Percentiles rank a stretch among this genome's conserved stretches.
Conservation (phyloP, 1,284 basidiomycete species). For the Rhodotorula sp. region DNA sequence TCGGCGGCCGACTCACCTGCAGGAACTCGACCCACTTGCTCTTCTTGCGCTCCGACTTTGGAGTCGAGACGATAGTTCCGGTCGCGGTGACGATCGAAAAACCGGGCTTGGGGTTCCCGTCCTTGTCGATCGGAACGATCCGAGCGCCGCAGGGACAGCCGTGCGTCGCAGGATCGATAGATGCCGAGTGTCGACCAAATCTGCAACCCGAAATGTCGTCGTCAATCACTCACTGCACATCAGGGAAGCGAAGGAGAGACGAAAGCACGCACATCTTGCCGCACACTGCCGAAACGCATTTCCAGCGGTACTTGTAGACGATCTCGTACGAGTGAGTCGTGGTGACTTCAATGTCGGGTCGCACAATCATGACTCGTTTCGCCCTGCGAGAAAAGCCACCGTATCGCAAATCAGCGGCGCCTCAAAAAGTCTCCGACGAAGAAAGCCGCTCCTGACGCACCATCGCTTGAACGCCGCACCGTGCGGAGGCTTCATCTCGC, state of each 20-base stretch:
- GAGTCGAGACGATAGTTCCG: not conserved
- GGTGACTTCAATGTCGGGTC: slow-evolving; percentile 68
- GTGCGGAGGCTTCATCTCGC: slow-evolving; percentile 63
- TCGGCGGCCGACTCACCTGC: slow-evolving; percentile 8
- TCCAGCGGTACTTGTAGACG: slow-evolving; percentile 69
- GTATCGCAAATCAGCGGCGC: slow-evolving; percentile 49
- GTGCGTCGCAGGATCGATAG: slow-evolving; percentile 66
- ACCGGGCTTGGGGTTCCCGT: slow-evolving; percentile 15
- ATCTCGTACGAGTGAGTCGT: slow-evolving; percentile 52
- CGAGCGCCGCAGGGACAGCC: slow-evolving; percentile 53
- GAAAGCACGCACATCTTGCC: slow-evolving; percentile 59
- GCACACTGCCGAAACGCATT: slow-evolving; percentile 58
- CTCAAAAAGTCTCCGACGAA: not conserved
- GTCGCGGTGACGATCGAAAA: slow-evolving; percentile 12
- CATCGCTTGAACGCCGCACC: slow-evolving; percentile 62
- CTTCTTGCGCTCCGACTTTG: slow-evolving; percentile 26
- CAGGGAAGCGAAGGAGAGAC: not conserved
- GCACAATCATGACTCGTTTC: slow-evolving; percentile 59
- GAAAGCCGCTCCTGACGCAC: slow-evolving; percentile 51
- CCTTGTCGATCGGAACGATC: slow-evolving; percentile 29
- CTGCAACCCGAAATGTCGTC: slow-evolving; percentile 48
- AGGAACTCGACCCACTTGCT: slow-evolving; percentile 33
- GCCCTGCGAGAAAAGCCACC: slow-evolving; percentile 53
- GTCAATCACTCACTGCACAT: no score
- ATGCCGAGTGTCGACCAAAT: slow-evolving; percentile 73